Evolutionary conservation across 441 rosid genomes (phyloP), one percentile per base, ranked within the genome.

Genomic region (Arabidopsis hybrid): DNA sequence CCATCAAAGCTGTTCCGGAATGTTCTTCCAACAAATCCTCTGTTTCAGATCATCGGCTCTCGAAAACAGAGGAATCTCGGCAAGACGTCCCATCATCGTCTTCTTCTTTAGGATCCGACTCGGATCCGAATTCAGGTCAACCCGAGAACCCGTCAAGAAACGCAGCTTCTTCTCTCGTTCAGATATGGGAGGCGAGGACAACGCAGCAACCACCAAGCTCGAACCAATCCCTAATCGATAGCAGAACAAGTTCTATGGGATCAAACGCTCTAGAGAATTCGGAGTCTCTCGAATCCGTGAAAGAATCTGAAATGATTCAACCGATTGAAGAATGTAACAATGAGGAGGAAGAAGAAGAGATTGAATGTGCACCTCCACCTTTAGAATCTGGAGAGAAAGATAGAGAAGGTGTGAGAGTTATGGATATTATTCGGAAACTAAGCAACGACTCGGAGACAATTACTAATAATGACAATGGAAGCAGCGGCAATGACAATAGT

Each of bases 171-270:
- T 92, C 96, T 4, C 89, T 95, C 4, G 99, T 92, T 52, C 97
- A 91, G 76, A 91, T 91, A 66, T 95, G 99, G 97, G 98, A 95
- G 72, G 93, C 96, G 6, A 86, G 93, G 80, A 80, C 91, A 11
- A 75, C 79, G 10, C 78, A 67, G 10, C 78, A 83, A 39, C 84
- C 83, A 42, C 56, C 77, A 26, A 79, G 77, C 76, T 46, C 72
- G 49, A 80, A 69, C 67, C 80, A 65, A 2, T 58, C 53, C 1
- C 68, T 49, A 12, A 67, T 50, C 58, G 36, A 76, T n/a, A 76
- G 83, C 80, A 82, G 85, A 52, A 56, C 71, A 81, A 80, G 82
- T 35, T 83, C 81, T 13, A 78, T 74, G 5, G 83, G 62, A 38
- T 65, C 78, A 13, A 74, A 89, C 83, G 35, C 67, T 14, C 26